Base-by-base conservation (phyloP, 2,329 filamentous ascomycete species). In the Paecilomyces formosus region DNA sequence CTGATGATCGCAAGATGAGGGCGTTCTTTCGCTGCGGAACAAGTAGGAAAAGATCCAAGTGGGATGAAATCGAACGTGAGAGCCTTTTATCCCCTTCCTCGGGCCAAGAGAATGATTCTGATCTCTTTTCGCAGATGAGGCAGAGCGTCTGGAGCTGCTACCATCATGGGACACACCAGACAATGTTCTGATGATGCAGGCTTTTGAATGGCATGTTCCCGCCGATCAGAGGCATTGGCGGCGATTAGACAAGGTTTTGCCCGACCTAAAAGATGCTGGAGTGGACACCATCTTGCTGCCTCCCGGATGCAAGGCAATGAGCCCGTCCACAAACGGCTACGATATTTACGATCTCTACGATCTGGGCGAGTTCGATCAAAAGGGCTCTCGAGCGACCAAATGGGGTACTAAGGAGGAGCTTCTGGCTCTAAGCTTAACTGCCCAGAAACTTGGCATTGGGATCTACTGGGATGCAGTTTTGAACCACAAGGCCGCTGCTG, bases 191-290 rank as follows among this genome's bases (percentile, higher is more conserved):
- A 82, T 90, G 74, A 81, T 90, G 64, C 86, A 90, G 71, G 84
- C 79, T 12, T 90, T 89, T 68, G 88, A 90, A 75, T 90, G 88
- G 88, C 85, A 90, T 67, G 79, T 85, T 3, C 85, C 85, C 2
- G 80, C 81, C 51, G 82, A 86, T 62, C 72, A 81, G 56, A 73
- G 78, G 54, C 86, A 89, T 71, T 89, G 84, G 82, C 73, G 77
- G 35, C 82, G 85, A 8, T 79, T 89, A 1, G 72, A 74, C 13
- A 72, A 75, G 18, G 77, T 78, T 6, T 66, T 88, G 1, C 79
- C 82, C 0, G 73, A 75, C 2, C 75, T 89, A 1, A 82, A 84
- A 64, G 74, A 78, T 0, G 79, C 85, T 33, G 88, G 87, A 2
- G 77, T 89, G 54, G 81, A 84, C 55, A 80, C 80, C 58, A 74